Evolutionary conservation across 1,139 yeast species (phyloP).

Genomic region (Candida smagusa): DNA sequence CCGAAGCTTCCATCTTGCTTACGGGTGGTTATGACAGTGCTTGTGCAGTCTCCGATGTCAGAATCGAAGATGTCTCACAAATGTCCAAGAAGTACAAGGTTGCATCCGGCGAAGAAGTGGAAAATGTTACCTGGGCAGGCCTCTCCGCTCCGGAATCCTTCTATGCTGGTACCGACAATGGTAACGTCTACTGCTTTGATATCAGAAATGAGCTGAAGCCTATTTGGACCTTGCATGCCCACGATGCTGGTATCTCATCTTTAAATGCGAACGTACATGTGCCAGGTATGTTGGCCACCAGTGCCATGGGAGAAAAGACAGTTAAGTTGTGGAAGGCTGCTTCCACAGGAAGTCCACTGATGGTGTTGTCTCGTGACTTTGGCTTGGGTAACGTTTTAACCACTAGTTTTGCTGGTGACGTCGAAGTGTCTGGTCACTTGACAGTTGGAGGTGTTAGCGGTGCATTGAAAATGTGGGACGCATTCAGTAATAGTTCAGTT

Average conservation of each 20-base stretch:
- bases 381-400: constrained; percentile 93
- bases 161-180: constrained; percentile 89
- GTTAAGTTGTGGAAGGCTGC: constrained; percentile 87
- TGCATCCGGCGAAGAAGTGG: constrained; percentile 74
- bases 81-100: constrained; percentile 65
- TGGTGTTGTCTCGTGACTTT: constrained; percentile 88
- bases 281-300: constrained; percentile 76
- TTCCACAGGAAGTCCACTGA: constrained; percentile 55
- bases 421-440: constrained; percentile 80
- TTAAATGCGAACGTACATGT: constrained; percentile 66
- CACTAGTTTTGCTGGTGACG: constrained; percentile 80
- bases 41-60: constrained; percentile 78
- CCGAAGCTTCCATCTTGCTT: constrained; percentile 72
- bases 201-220: constrained; percentile 69
- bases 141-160: constrained; percentile 56
- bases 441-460: constrained; percentile 88
- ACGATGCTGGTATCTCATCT: constrained; percentile 88
- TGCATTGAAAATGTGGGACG: constrained; percentile 88
- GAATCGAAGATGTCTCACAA: constrained; percentile 61
- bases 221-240: constrained; percentile 95
- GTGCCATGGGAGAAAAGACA: constrained; percentile 87
- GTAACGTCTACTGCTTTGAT: constrained; percentile 87
- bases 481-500: constrained; percentile 76
- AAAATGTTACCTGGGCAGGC: constrained; percentile 69
- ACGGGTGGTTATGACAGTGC: constrained; percentile 92